Conservation (phyloP, 1,284 basidiomycete genomes). For the Ceratobasidium sp. region DNA sequence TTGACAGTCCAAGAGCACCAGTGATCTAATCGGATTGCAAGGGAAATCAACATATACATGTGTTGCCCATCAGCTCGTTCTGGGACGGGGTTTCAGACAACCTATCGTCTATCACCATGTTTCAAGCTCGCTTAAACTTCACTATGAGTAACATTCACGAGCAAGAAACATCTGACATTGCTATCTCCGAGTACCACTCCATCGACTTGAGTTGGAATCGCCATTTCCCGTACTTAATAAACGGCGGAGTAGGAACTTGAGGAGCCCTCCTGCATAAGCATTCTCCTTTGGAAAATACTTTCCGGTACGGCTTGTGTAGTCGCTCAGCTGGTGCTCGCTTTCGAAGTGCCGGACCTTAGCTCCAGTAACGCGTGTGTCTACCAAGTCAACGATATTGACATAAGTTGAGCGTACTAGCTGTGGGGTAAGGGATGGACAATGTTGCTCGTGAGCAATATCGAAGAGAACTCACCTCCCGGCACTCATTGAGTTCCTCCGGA, state of each 20-base stretch:
- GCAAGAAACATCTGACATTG: too few relatives aligned
- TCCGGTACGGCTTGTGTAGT: conserved; percentile 37
- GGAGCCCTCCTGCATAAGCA: conserved; percentile 45
- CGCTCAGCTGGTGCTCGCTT: conserved; percentile 24
- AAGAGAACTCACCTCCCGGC: conserved; percentile 6
- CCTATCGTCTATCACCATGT: too few relatives aligned
- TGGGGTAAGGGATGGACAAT: not conserved
- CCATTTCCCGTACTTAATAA: conserved; percentile 20
- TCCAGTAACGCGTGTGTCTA: conserved; percentile 28
- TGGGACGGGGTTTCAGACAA: too few relatives aligned
- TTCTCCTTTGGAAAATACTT: conserved; percentile 46
- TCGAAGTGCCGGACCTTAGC: conserved; percentile 3
- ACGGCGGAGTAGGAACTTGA: conserved; percentile 38
- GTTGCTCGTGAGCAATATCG: not conserved
- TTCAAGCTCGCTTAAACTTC: too few relatives aligned
- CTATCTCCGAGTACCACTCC: not conserved
- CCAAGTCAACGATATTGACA: conserved; percentile 46
- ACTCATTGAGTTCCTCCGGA: conserved; percentile 13
- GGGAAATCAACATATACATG: too few relatives aligned
- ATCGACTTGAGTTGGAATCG: not conserved
- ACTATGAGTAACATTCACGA: too few relatives aligned
- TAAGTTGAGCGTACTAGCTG: conserved; percentile 40
- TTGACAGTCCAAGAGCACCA: too few relatives aligned
- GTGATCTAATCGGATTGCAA: too few relatives aligned
- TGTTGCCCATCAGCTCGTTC: too few relatives aligned